Evolutionary conservation across 306 rosid genomes (phyloP).

Genomic region (Castanospermum australe): DNA sequence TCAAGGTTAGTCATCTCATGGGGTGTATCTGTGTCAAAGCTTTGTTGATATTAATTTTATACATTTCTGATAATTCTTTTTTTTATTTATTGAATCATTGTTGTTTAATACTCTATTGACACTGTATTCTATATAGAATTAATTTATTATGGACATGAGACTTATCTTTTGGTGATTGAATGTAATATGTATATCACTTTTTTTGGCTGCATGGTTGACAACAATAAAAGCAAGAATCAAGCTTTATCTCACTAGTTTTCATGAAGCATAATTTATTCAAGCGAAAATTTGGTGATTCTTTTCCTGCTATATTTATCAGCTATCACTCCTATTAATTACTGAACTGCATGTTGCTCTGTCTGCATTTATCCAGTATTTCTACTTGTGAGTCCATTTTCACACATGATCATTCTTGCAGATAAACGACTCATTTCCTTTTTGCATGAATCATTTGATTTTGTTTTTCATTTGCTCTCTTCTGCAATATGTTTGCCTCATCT

Average conservation of each 20-base stretch:
- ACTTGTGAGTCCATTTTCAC: not conserved
- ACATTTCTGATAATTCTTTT: not conserved
- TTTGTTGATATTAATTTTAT: not conserved
- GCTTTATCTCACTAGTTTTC: not conserved
- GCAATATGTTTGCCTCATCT: slow-evolving; percentile 2
- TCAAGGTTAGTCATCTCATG: slow-evolving; percentile 50
- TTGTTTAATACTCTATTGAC: not conserved
- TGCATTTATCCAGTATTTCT: slow-evolving; percentile 1
- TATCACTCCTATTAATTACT: not conserved
- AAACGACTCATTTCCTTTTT: not conserved
- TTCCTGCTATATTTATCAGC: not conserved
- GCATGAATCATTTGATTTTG: not conserved
- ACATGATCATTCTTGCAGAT: slow-evolving; percentile 16
- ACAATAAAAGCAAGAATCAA: not conserved
- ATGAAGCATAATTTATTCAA: not conserved
- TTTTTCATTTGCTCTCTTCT: not conserved
- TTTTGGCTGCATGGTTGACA: not conserved
- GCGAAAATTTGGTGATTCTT: not conserved
- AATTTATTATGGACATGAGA: not conserved
- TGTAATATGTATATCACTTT: not conserved
- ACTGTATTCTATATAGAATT: not conserved
- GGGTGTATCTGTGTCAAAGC: not conserved
- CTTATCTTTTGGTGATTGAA: not conserved
- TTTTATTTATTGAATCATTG: not conserved
- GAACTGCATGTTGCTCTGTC: not conserved